Conservation (phyloP, 2,329 filamentous ascomycete species). For the Ophiostoma sp. region DNA sequence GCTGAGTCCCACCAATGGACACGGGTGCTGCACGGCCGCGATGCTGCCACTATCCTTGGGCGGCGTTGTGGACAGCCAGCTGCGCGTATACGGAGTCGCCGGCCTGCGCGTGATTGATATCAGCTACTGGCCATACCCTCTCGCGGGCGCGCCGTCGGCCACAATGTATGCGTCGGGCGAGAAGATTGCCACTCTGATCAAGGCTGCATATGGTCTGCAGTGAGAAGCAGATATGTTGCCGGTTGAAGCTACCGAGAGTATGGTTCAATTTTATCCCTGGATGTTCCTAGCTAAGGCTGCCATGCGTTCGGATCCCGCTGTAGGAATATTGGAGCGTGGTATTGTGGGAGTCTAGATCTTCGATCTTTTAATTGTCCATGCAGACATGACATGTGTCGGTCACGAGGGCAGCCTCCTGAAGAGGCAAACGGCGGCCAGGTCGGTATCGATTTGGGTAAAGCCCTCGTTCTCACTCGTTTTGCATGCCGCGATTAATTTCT, state of each 20-base stretch:
- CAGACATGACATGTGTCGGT: constrained; percentile 3
- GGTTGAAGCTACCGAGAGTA: not conserved
- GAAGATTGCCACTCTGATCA: not conserved
- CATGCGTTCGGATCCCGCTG: not conserved
- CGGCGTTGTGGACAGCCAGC: not conserved
- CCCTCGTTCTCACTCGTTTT: not conserved
- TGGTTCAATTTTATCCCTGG: not conserved
- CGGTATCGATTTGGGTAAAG: not conserved
- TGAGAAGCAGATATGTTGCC: not conserved
- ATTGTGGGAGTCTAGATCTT: not conserved
- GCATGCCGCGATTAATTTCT: not conserved
- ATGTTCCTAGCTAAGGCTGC: not conserved
- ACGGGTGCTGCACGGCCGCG: constrained; percentile 3
- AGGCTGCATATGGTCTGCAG: not conserved
- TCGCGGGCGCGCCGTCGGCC: not conserved
- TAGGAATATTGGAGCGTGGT: not conserved
- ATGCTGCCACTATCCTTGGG: not conserved
- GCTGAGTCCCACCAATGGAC: not conserved
- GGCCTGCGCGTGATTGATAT: not conserved
- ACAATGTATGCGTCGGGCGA: not conserved
- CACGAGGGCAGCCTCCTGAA: not conserved
- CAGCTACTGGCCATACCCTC: not conserved
- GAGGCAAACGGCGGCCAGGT: not conserved
- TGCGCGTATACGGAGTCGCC: not conserved
- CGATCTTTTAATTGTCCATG: not conserved